Base-by-base conservation (phyloP, 306 rosid species). In the Malus asiatica region DNA sequence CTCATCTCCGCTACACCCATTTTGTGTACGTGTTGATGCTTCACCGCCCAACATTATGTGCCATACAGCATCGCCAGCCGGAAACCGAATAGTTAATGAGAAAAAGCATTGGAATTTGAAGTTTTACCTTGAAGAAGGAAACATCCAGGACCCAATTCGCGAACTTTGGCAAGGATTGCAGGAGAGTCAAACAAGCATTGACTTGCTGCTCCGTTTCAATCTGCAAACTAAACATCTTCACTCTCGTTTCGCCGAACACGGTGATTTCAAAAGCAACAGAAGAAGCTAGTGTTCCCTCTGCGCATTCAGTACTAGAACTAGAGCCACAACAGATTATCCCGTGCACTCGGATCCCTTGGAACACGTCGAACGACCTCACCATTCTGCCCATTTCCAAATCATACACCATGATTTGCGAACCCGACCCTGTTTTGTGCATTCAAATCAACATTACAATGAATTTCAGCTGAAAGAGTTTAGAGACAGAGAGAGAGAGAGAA, bases 341-440 rank as follows among this genome's bases (percentile, higher is more conserved):
- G 74, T 95, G 99, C 65, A 95, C 97, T 46, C 97, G 97, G 86
- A 95, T 84, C 51, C 99, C 99, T 61, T 90, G 82, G 84, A 95
- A 92, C 33, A 95, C 87, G 2, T 87, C 75, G 68, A 92, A 86
- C 2, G 93, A 89, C 6, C 33, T 71, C 4, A 84, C 10, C 74
- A 81, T 68, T 63, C 79, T 79, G n/a, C 83, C 90, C 46, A 66
- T 62, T n/a, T 90, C 93, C 67, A 95, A 84, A 70, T 87, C 80
- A 66, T 88, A 90, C 15, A 88, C 12, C 30, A 90, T 67, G 75
- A 95, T 82, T 60, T 95, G 88, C 3, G 97, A 92, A 72, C 98
- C 98, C 8, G 93, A 79, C 70, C 98, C 96, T 93, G 87, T 70
- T 45, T 9, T 35, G 62, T 72, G 27, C 16, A 63, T 25, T n/a